These are phyloP conservation scores for Morella rubra DNA, from an alignment of 306 rosid genomes.

Conservation along the genomic window DNA sequence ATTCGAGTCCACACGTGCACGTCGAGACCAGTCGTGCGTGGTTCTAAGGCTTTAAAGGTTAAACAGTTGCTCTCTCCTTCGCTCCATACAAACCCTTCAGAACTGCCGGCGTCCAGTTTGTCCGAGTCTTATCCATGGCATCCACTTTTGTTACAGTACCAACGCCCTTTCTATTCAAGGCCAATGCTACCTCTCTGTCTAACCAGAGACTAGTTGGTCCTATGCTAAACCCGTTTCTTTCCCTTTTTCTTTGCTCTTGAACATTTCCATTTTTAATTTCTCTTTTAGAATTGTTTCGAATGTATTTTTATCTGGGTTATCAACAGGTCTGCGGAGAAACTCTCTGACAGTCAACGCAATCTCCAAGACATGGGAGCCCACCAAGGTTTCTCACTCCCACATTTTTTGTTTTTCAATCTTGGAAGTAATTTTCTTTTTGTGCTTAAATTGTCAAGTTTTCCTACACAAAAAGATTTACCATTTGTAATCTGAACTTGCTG, in stretches of 20 bases:
- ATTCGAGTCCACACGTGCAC: no score
- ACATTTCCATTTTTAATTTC: slow-evolving; percentile 6
- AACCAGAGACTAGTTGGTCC: slow-evolving; percentile 46
- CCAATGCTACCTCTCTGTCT: slow-evolving; percentile 40
- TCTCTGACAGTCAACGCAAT: slow-evolving; percentile 58
- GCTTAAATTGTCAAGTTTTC: background rate
- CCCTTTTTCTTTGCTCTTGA: background rate
- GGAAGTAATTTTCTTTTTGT: background rate
- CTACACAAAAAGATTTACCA: background rate
- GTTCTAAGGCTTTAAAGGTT: no score
- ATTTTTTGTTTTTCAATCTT: background rate
- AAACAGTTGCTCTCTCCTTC: no score
- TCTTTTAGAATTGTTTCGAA: background rate
- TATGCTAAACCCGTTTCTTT: background rate
- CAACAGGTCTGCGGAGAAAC: slow-evolving; percentile 53
- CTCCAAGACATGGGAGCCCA: slow-evolving; percentile 69
- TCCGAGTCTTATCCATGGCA: slow-evolving; percentile 59
- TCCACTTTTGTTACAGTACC: slow-evolving; percentile 59
- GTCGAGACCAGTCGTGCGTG: no score
- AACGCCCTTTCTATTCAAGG: slow-evolving; percentile 46
- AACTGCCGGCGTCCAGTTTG: no score
- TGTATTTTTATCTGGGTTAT: slow-evolving; percentile 21
- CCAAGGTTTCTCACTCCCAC: slow-evolving; percentile 37
- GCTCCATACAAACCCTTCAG: no score
- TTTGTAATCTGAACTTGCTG: background rate